Conservation (phyloP, 805 yeast genomes). For the Torulaspora delbrueckii region DNA sequence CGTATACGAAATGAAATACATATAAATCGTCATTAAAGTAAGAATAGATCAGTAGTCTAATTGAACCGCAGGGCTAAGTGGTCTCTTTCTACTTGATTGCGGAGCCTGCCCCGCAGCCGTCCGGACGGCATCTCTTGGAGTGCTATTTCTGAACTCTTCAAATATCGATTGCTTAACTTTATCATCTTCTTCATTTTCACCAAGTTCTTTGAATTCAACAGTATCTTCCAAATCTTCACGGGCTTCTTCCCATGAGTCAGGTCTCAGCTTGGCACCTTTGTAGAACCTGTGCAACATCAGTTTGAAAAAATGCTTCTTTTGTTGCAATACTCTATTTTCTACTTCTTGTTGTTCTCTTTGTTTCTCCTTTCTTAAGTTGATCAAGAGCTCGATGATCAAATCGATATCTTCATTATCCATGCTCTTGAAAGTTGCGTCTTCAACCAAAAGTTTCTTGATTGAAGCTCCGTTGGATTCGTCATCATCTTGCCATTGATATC, state of each 20-base stretch:
- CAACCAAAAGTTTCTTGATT: conserved; percentile 17
- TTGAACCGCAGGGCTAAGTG: conserved; percentile 28
- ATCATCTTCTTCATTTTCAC: conserved; percentile 33
- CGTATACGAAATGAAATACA: background rate
- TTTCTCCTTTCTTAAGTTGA: conserved; percentile 25
- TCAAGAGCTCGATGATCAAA: conserved; percentile 29
- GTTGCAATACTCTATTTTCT: conserved; percentile 16
- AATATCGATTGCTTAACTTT: conserved; percentile 31
- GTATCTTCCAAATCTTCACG: conserved; percentile 28
- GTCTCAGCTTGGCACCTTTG: conserved; percentile 21
- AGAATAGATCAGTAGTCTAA: conserved; percentile 31
- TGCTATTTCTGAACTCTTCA: conserved; percentile 29
- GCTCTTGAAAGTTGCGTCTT: conserved; percentile 24
- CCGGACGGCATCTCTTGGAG: conserved; percentile 18
- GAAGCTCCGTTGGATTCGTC: conserved; percentile 13
- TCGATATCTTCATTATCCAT: conserved; percentile 31
- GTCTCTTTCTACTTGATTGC: conserved; percentile 25
- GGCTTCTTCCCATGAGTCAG: conserved; percentile 38
- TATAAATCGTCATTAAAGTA: background rate
- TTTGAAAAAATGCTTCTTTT: conserved; percentile 27
- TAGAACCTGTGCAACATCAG: conserved; percentile 23
- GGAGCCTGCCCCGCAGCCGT: conserved; percentile 12
- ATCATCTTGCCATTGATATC: conserved; percentile 24
- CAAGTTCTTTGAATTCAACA: conserved; percentile 37
- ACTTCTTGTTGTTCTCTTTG: conserved; percentile 20